These are phyloP conservation scores for Fusarium lyarnte DNA, from an alignment of 2,329 filamentous ascomycete species.

Conservation along the genomic window DNA sequence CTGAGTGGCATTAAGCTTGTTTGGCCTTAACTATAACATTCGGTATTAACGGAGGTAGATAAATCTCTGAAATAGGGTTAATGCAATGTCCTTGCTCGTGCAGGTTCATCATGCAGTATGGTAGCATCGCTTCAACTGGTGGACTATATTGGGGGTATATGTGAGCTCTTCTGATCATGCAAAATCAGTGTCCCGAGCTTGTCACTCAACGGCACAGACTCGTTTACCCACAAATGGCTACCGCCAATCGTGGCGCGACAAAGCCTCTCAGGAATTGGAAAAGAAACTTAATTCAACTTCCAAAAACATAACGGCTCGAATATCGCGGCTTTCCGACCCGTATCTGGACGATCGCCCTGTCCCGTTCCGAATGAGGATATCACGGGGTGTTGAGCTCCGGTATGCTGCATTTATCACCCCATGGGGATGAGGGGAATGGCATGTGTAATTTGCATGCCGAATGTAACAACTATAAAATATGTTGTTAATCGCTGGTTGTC, in stretches of 20 bases:
- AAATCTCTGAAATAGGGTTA: neutral
- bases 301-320: neutral
- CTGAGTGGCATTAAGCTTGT: neutral
- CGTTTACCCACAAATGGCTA: neutral
- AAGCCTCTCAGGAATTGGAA: no score
- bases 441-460: neutral
- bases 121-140: neutral
- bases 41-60: neutral
- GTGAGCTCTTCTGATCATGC: neutral
- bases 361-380: conserved; percentile 23
- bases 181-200: neutral
- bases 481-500: fast-evolving
- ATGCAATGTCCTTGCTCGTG: neutral
- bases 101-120: neutral
- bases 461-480: conserved; percentile 14
- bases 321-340: neutral
- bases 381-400: conserved; percentile 26
- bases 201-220: neutral
- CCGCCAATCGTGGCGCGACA: neutral
- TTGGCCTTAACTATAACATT: neutral
- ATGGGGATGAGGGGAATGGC: conserved; percentile 8
- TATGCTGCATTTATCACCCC: conserved; percentile 25
- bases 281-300: fast-evolving
- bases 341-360: neutral
- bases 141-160: conserved; percentile 3